Evolutionary conservation across 768 basidiomycete species (phyloP), one percentile per base, ranked within the genome.

Genomic region (Mrakia gelida): DNA sequence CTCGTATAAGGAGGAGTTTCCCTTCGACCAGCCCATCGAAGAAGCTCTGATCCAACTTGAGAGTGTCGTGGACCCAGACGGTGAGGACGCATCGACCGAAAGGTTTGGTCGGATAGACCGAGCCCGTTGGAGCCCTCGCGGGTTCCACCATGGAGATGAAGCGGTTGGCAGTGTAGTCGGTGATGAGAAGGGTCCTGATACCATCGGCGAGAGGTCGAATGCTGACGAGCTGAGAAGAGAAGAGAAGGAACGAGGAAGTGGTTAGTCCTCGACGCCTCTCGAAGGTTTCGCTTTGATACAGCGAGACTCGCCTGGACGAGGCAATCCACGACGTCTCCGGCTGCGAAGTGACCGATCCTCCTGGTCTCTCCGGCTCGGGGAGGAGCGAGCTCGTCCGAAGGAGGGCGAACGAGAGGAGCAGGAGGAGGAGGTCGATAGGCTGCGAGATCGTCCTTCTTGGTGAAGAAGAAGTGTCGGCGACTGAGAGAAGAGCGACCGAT

Each of bases 11-110:
- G 3, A 70, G 38, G 3, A 70, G 41, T 18, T 70, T 70, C 4
- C 67, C 67, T 18, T 70, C 67, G 26, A n/a, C 34, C 16, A 70
- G 67, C 18, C 26, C 21, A 21, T 34, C 67, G 9, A 70, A 18
- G 41, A 70, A 70, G 26, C 34, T 38, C 23, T 4, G 6, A 15
- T 38, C 34, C 34, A 70, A 41, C 26, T 6, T 6, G 34, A 70
- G 34, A 21, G 67, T 45, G 1, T 16, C 34, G 6, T n/a, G 8
- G 41, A 70, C 23, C 67, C 67, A 70, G 67, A 70, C 41, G 21
- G 67, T 45, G 15, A 34, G n/a, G 21, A 70, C 67, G 67, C 67
- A 70, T 23, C 67, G 67, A n/a, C 67, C 67, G 34, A 70, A 70
- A 41, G 16, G 1, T 15, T 26, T 41, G 2, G 45, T 34, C 41